Percentiles rank a stretch among this genome's conserved stretches.
phyloP scores from a whole-genome alignment of 1,139 yeast genomes.

The Sporopachydermia cereana region DNA sequence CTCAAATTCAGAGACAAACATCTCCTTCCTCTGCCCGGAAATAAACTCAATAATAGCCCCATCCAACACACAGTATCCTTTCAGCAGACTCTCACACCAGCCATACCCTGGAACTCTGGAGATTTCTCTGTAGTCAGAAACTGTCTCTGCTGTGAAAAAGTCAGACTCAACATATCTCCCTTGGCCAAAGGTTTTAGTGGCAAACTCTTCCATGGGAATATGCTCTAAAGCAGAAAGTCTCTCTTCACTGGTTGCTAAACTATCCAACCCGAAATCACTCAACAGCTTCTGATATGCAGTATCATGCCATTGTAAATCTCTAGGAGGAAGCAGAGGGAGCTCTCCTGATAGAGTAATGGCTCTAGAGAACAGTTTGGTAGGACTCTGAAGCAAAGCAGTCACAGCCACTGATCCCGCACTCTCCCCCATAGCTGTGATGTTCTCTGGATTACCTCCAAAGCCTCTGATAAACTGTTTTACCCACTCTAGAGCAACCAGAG shows the following conservation, averaged over 20 bases:
- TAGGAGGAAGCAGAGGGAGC: slow-evolving; percentile 10
- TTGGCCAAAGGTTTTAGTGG: slow-evolving; percentile 5
- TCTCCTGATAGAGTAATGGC: slow-evolving; percentile 7
- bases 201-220: slow-evolving; percentile 10
- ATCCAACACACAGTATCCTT: neutral
- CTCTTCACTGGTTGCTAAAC: slow-evolving; percentile 8
- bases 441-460: slow-evolving; percentile 29
- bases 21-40: neutral
- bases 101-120: neutral
- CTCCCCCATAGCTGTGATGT: slow-evolving; percentile 27
- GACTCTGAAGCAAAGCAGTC: slow-evolving; percentile 21
- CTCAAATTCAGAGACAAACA: neutral
- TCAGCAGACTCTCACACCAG: slow-evolving; percentile 1
- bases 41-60: slow-evolving; percentile 4
- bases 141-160: neutral
- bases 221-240: slow-evolving; percentile 14
- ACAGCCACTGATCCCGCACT: slow-evolving; percentile 28
- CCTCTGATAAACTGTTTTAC: slow-evolving; percentile 22
- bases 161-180: neutral
- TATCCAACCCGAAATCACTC: neutral
- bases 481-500: slow-evolving; percentile 27
- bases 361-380: slow-evolving; percentile 14
- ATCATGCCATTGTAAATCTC: slow-evolving; percentile 11
- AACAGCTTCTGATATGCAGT: slow-evolving; percentile 12
- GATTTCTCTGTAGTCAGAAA: neutral